Percentiles rank a stretch among this genome's conserved stretches.
These are phyloP conservation scores for Suhomyces taliae DNA, from an alignment of 1,139 yeast genomes.

Conservation along the genomic window DNA sequence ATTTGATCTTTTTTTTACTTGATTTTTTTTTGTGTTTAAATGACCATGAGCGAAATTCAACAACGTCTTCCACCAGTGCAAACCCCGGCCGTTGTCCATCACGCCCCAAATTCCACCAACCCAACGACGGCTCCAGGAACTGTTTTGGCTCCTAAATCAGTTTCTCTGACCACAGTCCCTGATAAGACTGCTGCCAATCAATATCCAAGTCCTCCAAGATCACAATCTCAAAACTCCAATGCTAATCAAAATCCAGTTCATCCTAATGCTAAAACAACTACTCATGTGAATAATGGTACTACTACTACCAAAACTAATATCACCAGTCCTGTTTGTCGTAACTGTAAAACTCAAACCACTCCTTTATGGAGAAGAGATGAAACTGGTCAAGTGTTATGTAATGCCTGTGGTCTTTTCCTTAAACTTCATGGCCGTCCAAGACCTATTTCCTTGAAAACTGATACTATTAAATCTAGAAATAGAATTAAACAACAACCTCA, in stretches of 20 bases:
- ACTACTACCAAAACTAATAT: conserved; percentile 51
- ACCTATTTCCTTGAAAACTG: conserved; percentile 87
- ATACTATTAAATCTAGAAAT: conserved; percentile 86
- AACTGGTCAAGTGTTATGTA: conserved; percentile 88
- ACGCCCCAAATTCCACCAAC: conserved; percentile 3
- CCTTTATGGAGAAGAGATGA: conserved; percentile 96
- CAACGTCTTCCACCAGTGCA: conserved; percentile 26
- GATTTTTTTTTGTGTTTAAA: too few relatives aligned
- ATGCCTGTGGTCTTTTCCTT: conserved; percentile 91
- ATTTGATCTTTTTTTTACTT: background rate
- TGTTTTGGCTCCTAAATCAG: conserved; percentile 9
- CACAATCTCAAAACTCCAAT: conserved; percentile 3
- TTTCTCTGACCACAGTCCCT: conserved; percentile 2
- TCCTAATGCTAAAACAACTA: conserved; percentile 31
- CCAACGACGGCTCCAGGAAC: conserved; percentile 9
- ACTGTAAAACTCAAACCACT: conserved; percentile 89
- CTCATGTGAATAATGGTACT: conserved; percentile 44
- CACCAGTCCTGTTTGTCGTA: conserved; percentile 75
- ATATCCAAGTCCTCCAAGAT: conserved; percentile 5
- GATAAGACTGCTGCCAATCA: conserved; percentile 3
- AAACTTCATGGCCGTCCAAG: conserved; percentile 91
- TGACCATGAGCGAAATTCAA: conserved; percentile 35
- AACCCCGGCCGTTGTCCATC: conserved; percentile 5
- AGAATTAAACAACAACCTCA: conserved; percentile 56
- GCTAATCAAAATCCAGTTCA: conserved; percentile 18